These are phyloP conservation scores for Cladophialophora bantiana DNA, from an alignment of 2,329 filamentous ascomycete species.

Conservation along the genomic window DNA sequence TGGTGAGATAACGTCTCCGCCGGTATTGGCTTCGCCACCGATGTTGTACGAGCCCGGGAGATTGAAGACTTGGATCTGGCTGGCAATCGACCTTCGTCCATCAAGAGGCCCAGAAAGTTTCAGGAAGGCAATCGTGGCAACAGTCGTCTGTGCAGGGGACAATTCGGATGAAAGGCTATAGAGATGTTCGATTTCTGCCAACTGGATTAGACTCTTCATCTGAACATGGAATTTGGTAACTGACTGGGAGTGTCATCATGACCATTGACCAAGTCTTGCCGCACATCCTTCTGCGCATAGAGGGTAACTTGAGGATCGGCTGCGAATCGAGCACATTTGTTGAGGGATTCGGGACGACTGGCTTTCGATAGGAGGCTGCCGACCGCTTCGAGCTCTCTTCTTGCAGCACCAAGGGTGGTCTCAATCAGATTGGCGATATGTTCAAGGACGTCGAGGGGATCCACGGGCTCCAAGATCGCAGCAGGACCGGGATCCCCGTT, in stretches of 20 bases:
- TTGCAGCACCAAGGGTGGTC: conserved; percentile 75
- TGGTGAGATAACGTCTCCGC: conserved; percentile 78
- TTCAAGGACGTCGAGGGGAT: conserved; percentile 73
- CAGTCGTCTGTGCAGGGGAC: conserved; percentile 77
- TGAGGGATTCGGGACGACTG: conserved; percentile 78
- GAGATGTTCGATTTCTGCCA: conserved; percentile 59
- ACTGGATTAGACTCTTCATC: conserved; percentile 40
- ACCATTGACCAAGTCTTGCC: conserved; percentile 39
- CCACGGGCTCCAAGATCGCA: conserved; percentile 52
- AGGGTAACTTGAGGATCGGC: conserved; percentile 82
- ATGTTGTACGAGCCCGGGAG: conserved; percentile 73
- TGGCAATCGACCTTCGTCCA: conserved; percentile 77
- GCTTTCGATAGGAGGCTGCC: conserved; percentile 82
- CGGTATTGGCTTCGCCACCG: conserved; percentile 50
- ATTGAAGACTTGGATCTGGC: conserved; percentile 92
- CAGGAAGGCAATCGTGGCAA: conserved; percentile 84
- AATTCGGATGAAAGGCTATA: conserved; percentile 86
- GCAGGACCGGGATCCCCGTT: conserved; percentile 35
- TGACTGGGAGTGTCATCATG: conserved; percentile 43
- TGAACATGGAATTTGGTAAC: conserved; percentile 18
- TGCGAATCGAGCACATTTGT: conserved; percentile 87
- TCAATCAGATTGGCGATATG: conserved; percentile 74
- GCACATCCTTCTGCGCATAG: conserved; percentile 83
- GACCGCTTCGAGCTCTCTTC: conserved; percentile 77
- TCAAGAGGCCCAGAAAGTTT: conserved; percentile 91